phyloP scores from a whole-genome alignment of 2,329 filamentous ascomycete genomes.

The Talaromyces marneffei region DNA sequence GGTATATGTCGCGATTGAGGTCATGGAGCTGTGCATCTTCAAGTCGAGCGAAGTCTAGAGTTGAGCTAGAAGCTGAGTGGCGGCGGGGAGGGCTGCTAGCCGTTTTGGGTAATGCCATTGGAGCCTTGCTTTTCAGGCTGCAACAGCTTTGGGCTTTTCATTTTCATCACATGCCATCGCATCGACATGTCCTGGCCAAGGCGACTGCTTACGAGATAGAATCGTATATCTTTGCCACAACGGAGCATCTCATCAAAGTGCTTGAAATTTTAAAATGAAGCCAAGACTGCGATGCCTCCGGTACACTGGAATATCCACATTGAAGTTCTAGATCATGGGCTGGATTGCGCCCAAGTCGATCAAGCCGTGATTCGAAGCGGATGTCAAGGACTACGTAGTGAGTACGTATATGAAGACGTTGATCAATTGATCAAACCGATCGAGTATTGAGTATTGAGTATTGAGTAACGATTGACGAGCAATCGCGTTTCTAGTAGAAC shows the following conservation, averaged over 20 bases:
- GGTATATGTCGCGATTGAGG: not conserved
- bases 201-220: not conserved
- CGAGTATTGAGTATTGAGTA: too few species aligned
- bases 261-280: not conserved
- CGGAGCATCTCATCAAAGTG: not conserved
- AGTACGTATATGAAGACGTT: not conserved
- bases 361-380: not conserved
- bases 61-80: not conserved
- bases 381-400: not conserved
- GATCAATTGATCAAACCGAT: too few species aligned
- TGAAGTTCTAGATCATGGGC: not conserved
- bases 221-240: not conserved
- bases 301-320: not conserved
- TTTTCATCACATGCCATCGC: not conserved
- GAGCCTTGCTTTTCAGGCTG: not conserved
- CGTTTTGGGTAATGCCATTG: not conserved
- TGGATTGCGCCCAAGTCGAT: not conserved
- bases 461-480: not conserved
- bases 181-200: not conserved
- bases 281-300: not conserved
- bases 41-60: not conserved
- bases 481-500: not conserved
- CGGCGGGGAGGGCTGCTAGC: constrained; percentile 7
- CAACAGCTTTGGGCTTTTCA: not conserved
- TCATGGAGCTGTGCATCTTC: not conserved